These are phyloP conservation scores for Avena sativa DNA, from an alignment of 176 grass and related monocot species.

Conservation along the genomic window DNA sequence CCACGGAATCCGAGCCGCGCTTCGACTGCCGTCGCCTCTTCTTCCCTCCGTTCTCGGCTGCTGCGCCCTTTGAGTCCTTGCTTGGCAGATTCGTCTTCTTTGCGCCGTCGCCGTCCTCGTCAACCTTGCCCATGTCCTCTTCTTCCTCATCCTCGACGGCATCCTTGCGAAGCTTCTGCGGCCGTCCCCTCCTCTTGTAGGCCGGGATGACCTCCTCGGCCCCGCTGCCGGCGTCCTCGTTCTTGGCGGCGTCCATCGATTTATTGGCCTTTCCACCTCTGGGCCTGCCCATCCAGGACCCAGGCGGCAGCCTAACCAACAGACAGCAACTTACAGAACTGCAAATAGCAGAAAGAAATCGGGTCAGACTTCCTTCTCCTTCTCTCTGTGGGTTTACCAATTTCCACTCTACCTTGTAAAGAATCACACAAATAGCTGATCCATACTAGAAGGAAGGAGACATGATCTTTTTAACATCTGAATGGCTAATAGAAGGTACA, in stretches of 20 bases:
- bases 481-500: not conserved
- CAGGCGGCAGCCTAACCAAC: not conserved
- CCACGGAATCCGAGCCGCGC: slow-evolving; percentile 5
- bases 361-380: not conserved
- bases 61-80: slow-evolving; percentile 45
- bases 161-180: slow-evolving; percentile 62
- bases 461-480: not conserved
- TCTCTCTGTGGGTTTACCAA: not conserved
- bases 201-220: slow-evolving; percentile 67
- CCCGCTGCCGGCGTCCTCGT: slow-evolving; percentile 63
- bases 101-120: slow-evolving; percentile 45
- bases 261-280: slow-evolving; percentile 73
- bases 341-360: slow-evolving; percentile 27
- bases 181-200: slow-evolving; percentile 70
- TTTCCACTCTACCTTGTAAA: not conserved
- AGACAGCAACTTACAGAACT: not conserved
- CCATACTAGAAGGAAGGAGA: not conserved
- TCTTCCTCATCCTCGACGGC: slow-evolving; percentile 63
- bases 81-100: slow-evolving; percentile 10
- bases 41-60: slow-evolving; percentile 48
- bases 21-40: slow-evolving; percentile 50
- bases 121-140: slow-evolving; percentile 34
- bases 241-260: slow-evolving; percentile 44
- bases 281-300: slow-evolving; percentile 69
- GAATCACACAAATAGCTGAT: not conserved